These are phyloP conservation scores for Backusella morwellensis DNA, from an alignment of 192 early-diverging fungal species.

Conservation along the genomic window DNA sequence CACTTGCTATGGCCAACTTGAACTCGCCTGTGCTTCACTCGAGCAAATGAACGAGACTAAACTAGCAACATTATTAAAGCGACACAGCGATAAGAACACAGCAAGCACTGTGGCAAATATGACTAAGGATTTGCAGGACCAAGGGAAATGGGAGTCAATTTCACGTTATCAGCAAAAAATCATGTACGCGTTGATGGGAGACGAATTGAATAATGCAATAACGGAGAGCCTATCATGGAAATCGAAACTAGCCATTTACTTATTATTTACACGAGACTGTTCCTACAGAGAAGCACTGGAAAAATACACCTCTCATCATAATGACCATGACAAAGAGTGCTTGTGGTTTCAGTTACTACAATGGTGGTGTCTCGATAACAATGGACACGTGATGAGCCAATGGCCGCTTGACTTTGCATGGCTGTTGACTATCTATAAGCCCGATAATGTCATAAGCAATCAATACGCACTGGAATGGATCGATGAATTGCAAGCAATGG, in stretches of 20 bases:
- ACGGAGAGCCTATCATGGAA: neutral
- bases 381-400: neutral
- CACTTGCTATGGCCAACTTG: neutral
- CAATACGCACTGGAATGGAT: neutral
- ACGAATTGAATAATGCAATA: neutral
- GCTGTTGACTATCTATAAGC: neutral
- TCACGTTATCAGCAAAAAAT: neutral
- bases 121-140: neutral
- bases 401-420: neutral
- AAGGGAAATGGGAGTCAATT: neutral
- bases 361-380: neutral
- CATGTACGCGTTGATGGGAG: neutral
- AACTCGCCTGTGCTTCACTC: neutral
- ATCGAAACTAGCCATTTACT: neutral
- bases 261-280: neutral
- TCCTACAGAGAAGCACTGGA: neutral
- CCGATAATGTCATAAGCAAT: neutral
- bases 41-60: neutral
- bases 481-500: neutral
- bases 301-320: neutral
- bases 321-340: neutral
- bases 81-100: neutral
- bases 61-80: neutral
- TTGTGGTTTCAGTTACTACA: neutral
- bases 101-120: neutral